A percentile compares a stretch with the other conserved stretches of the same genome.
Conservation (phyloP, 176 grass and related monocot genomes). For the Eragrostis curvula region DNA sequence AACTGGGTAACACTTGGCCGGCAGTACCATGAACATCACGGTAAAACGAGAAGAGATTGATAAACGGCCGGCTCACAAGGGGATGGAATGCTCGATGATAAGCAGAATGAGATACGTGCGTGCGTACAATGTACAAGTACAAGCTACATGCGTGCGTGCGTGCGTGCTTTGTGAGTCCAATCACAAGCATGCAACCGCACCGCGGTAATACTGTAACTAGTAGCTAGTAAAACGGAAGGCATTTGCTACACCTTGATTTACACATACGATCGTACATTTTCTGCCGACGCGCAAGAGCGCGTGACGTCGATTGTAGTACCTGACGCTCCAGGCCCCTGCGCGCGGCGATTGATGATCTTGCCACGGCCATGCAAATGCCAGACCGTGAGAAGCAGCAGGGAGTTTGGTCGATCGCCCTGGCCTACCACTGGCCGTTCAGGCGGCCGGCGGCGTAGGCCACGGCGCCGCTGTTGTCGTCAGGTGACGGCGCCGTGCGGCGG, state of each 20-base stretch:
- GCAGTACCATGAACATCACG: background rate
- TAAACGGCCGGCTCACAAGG: background rate
- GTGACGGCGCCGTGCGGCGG: background rate
- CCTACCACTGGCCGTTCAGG: constrained; percentile 44
- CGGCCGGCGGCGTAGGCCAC: constrained; percentile 30
- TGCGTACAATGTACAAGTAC: constrained; percentile 48
- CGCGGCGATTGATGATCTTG: background rate
- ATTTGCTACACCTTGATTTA: constrained; percentile 25
- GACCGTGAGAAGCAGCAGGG: background rate
- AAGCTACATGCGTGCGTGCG: constrained; percentile 1
- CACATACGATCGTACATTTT: constrained; percentile 29
- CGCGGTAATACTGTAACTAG: background rate
- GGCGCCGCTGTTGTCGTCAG: background rate
- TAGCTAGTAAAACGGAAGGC: constrained; percentile 17
- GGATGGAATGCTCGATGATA: background rate
- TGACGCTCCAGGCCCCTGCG: constrained; percentile 16
- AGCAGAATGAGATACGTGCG: background rate
- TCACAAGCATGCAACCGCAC: constrained; percentile 12
- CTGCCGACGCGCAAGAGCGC: background rate
- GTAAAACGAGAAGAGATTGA: background rate
- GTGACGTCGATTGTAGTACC: background rate
- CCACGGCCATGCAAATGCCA: constrained; percentile 15
- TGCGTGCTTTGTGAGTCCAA: constrained; percentile 5
- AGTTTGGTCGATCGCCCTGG: background rate
- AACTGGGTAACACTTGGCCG: background rate